phyloP scores from a whole-genome alignment of 2,329 filamentous ascomycete species.

The Verticillium dahliae region DNA sequence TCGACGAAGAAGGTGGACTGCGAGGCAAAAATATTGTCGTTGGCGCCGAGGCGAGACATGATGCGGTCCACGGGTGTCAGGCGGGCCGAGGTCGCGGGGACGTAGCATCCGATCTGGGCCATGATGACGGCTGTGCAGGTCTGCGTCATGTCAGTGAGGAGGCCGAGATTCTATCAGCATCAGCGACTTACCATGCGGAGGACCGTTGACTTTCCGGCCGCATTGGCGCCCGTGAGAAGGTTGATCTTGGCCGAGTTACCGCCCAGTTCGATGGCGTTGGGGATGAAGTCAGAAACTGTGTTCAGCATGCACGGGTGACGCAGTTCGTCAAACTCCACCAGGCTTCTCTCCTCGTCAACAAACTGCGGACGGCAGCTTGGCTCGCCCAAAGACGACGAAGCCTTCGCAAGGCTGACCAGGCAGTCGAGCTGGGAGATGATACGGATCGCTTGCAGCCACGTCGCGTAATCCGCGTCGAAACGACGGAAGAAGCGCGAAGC shows the following conservation, averaged over 20 bases:
- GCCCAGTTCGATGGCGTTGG: constrained; percentile 85
- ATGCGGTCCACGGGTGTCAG: constrained; percentile 93
- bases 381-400: constrained; percentile 74
- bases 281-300: constrained; percentile 88
- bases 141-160: constrained; percentile 33
- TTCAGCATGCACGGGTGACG: constrained; percentile 93
- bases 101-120: constrained; percentile 90
- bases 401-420: constrained; percentile 84
- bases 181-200: constrained; percentile 70
- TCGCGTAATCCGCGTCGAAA: constrained; percentile 80
- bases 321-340: constrained; percentile 87
- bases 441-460: constrained; percentile 84
- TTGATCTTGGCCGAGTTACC: constrained; percentile 78
- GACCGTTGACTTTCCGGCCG: constrained; percentile 93
- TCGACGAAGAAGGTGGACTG: constrained; percentile 99
- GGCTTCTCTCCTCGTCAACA: constrained; percentile 74
- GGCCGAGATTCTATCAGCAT: not conserved
- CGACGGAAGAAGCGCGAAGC: constrained; percentile 74
- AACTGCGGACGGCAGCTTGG: constrained; percentile 88
- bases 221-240: constrained; percentile 90
- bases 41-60: constrained; percentile 95
- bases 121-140: constrained; percentile 96
- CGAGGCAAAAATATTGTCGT: constrained; percentile 97
- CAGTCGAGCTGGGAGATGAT: constrained; percentile 92
- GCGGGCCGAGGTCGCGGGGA: constrained; percentile 74